These are phyloP conservation scores for Starmerella gropengiesseri DNA, from an alignment of 805 yeast species.

Conservation along the genomic window DNA sequence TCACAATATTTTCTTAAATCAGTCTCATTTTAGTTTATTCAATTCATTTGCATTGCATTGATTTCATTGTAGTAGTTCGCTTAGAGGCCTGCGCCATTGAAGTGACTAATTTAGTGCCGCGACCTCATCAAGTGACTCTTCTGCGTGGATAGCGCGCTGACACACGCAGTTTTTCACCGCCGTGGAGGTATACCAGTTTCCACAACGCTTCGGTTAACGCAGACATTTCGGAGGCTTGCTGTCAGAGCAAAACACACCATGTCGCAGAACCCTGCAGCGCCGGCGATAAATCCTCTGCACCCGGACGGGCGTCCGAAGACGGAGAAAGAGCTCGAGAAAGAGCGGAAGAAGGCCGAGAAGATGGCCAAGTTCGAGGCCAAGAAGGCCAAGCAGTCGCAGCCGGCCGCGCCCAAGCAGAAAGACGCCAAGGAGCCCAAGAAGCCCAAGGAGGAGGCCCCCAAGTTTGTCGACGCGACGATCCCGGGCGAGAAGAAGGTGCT, in stretches of 20 bases:
- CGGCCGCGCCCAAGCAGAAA: slow-evolving; percentile 30
- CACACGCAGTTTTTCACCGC: slow-evolving; percentile 1
- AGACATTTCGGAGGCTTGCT: background rate
- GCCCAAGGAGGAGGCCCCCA: slow-evolving; percentile 70
- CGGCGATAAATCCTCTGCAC: slow-evolving; percentile 7
- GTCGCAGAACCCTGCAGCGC: background rate
- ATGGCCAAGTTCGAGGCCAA: slow-evolving; percentile 78
- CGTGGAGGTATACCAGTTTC: background rate
- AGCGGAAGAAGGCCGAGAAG: slow-evolving; percentile 78
- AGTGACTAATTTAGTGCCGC: no score
- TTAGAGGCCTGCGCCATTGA: no score
- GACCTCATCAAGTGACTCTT: no score
- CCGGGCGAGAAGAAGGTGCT: slow-evolving; percentile 87
- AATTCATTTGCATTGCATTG: no score
- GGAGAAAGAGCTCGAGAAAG: slow-evolving; percentile 74
- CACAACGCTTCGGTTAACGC: slow-evolving; percentile 3
- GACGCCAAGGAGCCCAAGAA: slow-evolving; percentile 45
- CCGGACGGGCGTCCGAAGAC: slow-evolving; percentile 41
- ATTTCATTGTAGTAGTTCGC: no score
- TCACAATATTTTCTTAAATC: no score
- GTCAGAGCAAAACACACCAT: slow-evolving; percentile 1
- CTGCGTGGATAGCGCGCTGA: no score
- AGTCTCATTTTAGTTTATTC: no score
- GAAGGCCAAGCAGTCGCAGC: slow-evolving; percentile 46
- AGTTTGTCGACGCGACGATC: slow-evolving; percentile 68